phyloP scores from a whole-genome alignment of 805 yeast species.

The Metschnikowia chrysomelidarum region DNA sequence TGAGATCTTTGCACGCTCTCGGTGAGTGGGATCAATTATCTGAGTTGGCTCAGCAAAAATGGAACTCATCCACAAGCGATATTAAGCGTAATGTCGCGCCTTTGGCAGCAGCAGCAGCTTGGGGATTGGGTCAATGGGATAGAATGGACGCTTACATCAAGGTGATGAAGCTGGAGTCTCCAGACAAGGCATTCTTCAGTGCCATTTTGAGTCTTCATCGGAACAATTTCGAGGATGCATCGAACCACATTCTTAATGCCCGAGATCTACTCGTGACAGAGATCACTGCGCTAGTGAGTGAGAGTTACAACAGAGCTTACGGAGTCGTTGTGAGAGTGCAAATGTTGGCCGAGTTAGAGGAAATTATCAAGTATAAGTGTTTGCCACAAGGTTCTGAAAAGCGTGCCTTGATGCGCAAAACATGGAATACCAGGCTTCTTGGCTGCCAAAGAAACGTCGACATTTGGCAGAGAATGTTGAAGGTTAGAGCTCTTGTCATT shows the following conservation, averaged over 20 bases:
- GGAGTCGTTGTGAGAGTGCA: slow-evolving; percentile 96
- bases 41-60: slow-evolving; percentile 78
- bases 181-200: slow-evolving; percentile 92
- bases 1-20: slow-evolving; percentile 97
- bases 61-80: slow-evolving; percentile 74
- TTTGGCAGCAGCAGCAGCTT: slow-evolving; percentile 96
- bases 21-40: slow-evolving; percentile 97
- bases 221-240: slow-evolving; percentile 80
- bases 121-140: slow-evolving; percentile 98
- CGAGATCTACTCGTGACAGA: slow-evolving; percentile 90
- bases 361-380: slow-evolving; percentile 84
- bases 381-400: slow-evolving; percentile 81
- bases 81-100: slow-evolving; percentile 87
- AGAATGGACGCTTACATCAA: slow-evolving; percentile 87
- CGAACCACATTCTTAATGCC: slow-evolving; percentile 74
- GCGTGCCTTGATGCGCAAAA: slow-evolving; percentile 73
- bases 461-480: slow-evolving; percentile 96
- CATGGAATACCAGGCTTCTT: slow-evolving; percentile 89
- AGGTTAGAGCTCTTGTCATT: slow-evolving; percentile 89
- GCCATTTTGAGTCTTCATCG: slow-evolving; percentile 86
- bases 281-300: slow-evolving; percentile 90
- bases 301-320: slow-evolving; percentile 94
- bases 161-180: slow-evolving; percentile 89
- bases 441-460: slow-evolving; percentile 98
- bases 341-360: slow-evolving; percentile 95